Evolutionary conservation across 495 filamentous ascomycete species (phyloP).

Genomic region (Evansstolkia leycettana): DNA sequence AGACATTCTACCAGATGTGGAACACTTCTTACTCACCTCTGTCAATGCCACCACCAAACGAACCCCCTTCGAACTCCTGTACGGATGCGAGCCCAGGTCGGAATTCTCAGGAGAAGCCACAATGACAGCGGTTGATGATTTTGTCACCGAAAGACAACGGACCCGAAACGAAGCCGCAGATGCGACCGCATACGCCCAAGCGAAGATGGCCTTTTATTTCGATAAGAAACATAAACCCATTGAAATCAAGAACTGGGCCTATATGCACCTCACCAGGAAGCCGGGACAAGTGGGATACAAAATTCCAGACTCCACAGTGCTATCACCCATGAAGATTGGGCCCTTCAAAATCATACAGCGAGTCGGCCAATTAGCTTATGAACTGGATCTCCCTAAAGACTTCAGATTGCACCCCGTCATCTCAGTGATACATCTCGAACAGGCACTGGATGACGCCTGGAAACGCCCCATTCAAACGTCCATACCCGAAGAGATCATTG

Average conservation of each 20-base stretch:
- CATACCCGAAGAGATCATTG: too few species aligned
- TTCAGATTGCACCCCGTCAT: constrained; percentile 9
- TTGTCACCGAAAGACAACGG: neutral
- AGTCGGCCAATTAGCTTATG: constrained; percentile 6
- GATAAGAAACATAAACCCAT: neutral
- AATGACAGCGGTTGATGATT: neutral
- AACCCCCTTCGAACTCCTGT: too few species aligned
- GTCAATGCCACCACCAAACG: too few species aligned
- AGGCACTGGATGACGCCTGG: neutral
- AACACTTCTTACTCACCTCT: too few species aligned
- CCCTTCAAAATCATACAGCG: constrained; percentile 5
- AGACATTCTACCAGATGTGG: too few species aligned
- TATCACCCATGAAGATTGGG: constrained; percentile 1
- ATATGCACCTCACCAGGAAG: neutral
- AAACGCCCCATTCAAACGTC: constrained; percentile 4
- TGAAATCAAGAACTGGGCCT: neutral
- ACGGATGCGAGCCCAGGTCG: too few species aligned
- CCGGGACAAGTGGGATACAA: neutral
- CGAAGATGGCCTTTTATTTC: neutral
- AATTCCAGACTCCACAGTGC: neutral
- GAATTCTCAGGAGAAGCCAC: neutral
- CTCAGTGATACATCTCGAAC: constrained; percentile 5
- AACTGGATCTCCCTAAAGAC: constrained; percentile 5
- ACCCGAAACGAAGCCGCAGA: constrained; percentile 1
- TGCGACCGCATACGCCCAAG: neutral